Conservation (phyloP, 257 asterid species). For the Jacaranda mimosifolia region DNA sequence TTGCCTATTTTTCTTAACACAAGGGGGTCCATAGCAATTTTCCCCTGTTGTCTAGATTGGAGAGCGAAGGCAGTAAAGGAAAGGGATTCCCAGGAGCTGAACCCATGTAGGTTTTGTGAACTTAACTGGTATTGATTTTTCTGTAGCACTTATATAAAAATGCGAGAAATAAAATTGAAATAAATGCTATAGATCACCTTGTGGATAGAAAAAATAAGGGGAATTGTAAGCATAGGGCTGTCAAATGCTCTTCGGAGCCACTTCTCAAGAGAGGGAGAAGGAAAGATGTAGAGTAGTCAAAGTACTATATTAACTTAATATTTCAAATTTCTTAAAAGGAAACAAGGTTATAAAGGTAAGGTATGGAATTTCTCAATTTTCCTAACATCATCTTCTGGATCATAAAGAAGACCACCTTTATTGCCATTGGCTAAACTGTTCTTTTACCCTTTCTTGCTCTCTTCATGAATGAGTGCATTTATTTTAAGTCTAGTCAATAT, state of each 20-base stretch:
- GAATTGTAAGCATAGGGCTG: not conserved
- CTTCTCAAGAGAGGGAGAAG: not conserved
- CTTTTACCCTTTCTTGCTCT: not conserved
- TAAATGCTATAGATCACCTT: not conserved
- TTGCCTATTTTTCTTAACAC: no score
- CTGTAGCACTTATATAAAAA: no score
- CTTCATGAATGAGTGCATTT: not conserved
- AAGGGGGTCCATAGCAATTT: no score
- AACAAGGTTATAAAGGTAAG: not conserved
- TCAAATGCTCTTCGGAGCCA: not conserved
- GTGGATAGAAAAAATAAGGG: not conserved
- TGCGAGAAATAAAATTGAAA: not conserved
- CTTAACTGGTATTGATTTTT: no score
- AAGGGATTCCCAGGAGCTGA: no score
- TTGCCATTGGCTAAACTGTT: not conserved
- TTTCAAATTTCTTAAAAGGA: not conserved
- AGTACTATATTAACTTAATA: not conserved
- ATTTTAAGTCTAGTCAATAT: not conserved
- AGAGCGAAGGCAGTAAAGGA: not conserved
- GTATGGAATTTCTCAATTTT: not conserved
- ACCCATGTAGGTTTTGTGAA: no score
- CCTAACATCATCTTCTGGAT: not conserved
- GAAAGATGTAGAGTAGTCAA: not conserved
- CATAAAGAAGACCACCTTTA: no score
- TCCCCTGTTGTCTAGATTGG: not conserved